Percentiles rank a stretch among this genome's conserved stretches.
Conservation (phyloP, 441 rosid genomes). For the Erodium moschatum region DNA sequence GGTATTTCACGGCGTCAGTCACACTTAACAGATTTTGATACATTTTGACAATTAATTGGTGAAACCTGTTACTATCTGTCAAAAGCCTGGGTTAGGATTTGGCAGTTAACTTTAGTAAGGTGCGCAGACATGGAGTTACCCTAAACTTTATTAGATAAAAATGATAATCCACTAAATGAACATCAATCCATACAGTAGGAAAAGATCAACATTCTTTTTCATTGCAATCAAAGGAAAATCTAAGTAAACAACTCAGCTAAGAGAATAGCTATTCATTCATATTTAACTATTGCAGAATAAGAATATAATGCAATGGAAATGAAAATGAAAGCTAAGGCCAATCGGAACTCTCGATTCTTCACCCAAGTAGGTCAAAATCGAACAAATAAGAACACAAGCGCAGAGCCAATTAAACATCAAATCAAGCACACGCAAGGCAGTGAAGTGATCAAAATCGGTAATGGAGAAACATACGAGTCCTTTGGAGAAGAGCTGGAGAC, state of each 20-base stretch:
- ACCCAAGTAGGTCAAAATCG: neutral
- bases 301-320: neutral
- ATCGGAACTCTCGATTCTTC: neutral
- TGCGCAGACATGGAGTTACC: too few species aligned
- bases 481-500: slow-evolving; percentile 73
- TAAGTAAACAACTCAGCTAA: neutral
- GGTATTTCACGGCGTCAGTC: too few species aligned
- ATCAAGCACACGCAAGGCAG: neutral
- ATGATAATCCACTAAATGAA: neutral
- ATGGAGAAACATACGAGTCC: slow-evolving; percentile 45
- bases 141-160: neutral
- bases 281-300: neutral
- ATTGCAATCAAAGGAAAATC: neutral
- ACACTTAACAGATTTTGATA: too few species aligned
- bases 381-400: neutral
- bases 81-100: too few species aligned
- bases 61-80: too few species aligned
- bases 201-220: neutral
- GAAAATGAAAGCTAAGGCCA: neutral
- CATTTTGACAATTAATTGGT: too few species aligned
- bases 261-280: neutral
- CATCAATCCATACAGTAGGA: neutral
- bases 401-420: neutral
- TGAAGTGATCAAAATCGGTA: neutral
- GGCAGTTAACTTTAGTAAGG: too few species aligned